Conservation (phyloP, 306 rosid species). For the Dalbergia oliveri region DNA sequence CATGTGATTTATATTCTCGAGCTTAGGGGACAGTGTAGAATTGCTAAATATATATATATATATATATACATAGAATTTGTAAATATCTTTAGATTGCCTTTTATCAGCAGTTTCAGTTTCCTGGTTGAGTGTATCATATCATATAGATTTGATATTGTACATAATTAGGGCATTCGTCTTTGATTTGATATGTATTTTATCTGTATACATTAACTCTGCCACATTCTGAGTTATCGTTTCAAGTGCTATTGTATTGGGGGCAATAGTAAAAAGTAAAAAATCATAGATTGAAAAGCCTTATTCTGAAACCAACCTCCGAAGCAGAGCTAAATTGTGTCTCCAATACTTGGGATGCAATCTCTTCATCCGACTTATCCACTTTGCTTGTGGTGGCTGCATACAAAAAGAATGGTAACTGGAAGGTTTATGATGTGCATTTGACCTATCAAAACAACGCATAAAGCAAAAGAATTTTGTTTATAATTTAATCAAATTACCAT, state of each 20-base stretch:
- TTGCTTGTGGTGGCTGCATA: constrained; percentile 64
- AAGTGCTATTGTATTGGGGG: neutral
- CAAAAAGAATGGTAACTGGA: constrained; percentile 22
- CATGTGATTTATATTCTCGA: neutral
- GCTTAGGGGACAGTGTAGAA: neutral
- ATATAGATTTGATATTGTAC: neutral
- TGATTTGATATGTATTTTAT: neutral
- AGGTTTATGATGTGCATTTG: constrained; percentile 34
- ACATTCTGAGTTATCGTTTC: neutral
- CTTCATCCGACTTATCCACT: constrained; percentile 61
- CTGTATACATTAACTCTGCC: neutral
- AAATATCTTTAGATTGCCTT: neutral
- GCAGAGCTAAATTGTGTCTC: constrained; percentile 58
- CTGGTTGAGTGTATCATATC: neutral
- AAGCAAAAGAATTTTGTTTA: constrained; percentile 5
- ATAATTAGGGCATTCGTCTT: neutral
- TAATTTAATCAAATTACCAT: constrained; percentile 30
- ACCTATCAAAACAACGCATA: constrained; percentile 32
- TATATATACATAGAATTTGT: too few species aligned
- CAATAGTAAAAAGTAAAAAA: neutral
- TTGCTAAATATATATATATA: neutral
- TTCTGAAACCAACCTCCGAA: constrained; percentile 69
- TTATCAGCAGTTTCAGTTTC: neutral
- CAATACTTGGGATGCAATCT: constrained; percentile 55
- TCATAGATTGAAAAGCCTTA: constrained; percentile 21